Conservation (phyloP, 129 eudicot species). For the Solidago caesia region DNA sequence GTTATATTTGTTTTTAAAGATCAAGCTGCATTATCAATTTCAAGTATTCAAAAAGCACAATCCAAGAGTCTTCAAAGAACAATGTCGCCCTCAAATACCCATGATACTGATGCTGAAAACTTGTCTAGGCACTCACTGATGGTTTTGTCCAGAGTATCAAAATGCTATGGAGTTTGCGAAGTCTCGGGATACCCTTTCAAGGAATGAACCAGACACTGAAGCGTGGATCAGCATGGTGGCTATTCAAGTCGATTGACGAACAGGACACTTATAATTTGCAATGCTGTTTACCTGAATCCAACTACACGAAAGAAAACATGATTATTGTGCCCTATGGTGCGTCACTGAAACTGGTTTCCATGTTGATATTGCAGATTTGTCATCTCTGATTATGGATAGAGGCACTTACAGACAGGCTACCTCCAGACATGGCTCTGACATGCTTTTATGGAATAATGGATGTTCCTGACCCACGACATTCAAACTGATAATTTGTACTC, state of each 20-base stretch:
- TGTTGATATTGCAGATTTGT: neutral
- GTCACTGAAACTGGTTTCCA: neutral
- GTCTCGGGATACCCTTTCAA: conserved; percentile 1
- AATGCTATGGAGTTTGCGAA: neutral
- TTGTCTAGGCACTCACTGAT: neutral
- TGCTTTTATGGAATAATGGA: neutral
- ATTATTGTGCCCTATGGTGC: neutral
- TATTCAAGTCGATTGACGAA: neutral
- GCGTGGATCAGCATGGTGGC: neutral
- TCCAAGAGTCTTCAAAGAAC: too few relatives aligned
- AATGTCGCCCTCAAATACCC: too few relatives aligned
- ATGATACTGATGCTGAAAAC: neutral
- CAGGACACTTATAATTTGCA: neutral
- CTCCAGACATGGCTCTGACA: neutral
- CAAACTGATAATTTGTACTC: neutral
- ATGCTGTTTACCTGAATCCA: neutral
- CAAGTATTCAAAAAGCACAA: too few relatives aligned
- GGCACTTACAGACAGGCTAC: neutral
- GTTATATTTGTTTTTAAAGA: too few relatives aligned
- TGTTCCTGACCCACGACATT: neutral
- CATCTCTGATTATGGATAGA: neutral
- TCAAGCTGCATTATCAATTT: too few relatives aligned
- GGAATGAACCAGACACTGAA: neutral
- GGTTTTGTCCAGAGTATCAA: neutral
- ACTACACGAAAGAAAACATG: neutral